Evolutionary conservation across 2,329 filamentous ascomycete species (phyloP).

Genomic region (Geosmithia morbida): DNA sequence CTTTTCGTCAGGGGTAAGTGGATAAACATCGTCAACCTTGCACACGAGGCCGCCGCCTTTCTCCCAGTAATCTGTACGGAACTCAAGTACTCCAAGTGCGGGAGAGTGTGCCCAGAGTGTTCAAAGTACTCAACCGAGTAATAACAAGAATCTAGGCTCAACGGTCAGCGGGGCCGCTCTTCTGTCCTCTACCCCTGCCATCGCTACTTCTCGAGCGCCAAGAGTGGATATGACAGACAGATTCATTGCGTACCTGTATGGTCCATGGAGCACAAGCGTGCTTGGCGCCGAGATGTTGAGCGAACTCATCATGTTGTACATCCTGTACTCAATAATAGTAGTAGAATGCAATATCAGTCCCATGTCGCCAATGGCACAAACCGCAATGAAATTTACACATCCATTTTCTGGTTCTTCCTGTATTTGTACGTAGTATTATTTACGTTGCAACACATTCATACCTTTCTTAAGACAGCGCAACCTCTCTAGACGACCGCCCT

Average conservation of each 20-base stretch:
- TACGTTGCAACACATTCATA: too few relatives aligned
- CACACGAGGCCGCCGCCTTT: neutral
- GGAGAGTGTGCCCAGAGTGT: too few relatives aligned
- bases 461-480: too few relatives aligned
- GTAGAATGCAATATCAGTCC: too few relatives aligned
- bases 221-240: neutral
- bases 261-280: neutral
- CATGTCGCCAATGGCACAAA: too few relatives aligned
- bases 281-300: neutral
- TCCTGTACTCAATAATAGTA: too few relatives aligned
- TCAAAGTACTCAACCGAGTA: too few relatives aligned
- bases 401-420: too few relatives aligned
- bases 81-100: too few relatives aligned
- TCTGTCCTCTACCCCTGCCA: neutral
- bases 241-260: neutral
- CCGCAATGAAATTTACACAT: too few relatives aligned
- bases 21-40: neutral
- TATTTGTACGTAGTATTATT: too few relatives aligned
- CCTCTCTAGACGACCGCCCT: too few relatives aligned
- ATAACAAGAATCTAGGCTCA: neutral
- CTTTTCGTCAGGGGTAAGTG: neutral
- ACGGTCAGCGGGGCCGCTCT: neutral
- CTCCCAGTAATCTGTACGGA: neutral
- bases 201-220: neutral
- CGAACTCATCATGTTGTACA: neutral